These are phyloP conservation scores for Daldinia grandis DNA, from an alignment of 495 filamentous ascomycete genomes.

Conservation along the genomic window DNA sequence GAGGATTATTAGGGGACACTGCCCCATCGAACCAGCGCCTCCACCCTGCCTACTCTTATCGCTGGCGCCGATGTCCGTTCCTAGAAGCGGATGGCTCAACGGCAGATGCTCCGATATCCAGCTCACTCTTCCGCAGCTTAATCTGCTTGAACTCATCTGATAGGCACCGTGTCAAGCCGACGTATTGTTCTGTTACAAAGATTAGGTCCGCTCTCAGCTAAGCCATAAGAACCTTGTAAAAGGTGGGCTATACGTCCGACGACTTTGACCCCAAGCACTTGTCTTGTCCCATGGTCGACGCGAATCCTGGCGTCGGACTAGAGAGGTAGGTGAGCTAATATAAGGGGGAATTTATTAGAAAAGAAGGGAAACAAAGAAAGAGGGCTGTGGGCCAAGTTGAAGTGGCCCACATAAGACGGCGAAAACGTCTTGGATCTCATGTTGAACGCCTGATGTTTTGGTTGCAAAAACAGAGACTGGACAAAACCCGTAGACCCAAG, in stretches of 20 bases:
- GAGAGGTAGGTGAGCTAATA: not conserved
- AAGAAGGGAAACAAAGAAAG: slow-evolving; percentile 48
- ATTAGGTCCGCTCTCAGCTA: slow-evolving; percentile 23
- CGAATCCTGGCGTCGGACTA: slow-evolving; percentile 1
- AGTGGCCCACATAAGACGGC: slow-evolving; percentile 69
- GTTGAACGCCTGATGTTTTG: slow-evolving; percentile 83
- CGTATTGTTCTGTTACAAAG: slow-evolving; percentile 10
- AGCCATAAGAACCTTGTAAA: not conserved
- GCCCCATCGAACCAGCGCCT: not conserved
- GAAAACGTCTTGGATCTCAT: slow-evolving; percentile 75
- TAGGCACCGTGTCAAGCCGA: slow-evolving; percentile 11
- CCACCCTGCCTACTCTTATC: not conserved
- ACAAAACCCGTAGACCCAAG: slow-evolving; percentile 60
- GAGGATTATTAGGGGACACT: not conserved
- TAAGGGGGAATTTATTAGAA: slow-evolving; percentile 12
- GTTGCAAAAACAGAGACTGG: slow-evolving; percentile 81
- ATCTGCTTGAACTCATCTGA: slow-evolving; percentile 4
- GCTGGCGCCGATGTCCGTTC: not conserved
- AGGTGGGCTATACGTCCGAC: slow-evolving; percentile 2
- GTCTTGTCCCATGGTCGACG: not conserved
- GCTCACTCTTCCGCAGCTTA: not conserved
- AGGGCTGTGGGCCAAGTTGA: slow-evolving; percentile 69
- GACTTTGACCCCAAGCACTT: slow-evolving; percentile 12
- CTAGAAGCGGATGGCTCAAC: not conserved
- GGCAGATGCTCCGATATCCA: slow-evolving; percentile 6